These are phyloP conservation scores for Glutinoglossum americanum DNA, from an alignment of 495 filamentous ascomycete species.

Conservation along the genomic window DNA sequence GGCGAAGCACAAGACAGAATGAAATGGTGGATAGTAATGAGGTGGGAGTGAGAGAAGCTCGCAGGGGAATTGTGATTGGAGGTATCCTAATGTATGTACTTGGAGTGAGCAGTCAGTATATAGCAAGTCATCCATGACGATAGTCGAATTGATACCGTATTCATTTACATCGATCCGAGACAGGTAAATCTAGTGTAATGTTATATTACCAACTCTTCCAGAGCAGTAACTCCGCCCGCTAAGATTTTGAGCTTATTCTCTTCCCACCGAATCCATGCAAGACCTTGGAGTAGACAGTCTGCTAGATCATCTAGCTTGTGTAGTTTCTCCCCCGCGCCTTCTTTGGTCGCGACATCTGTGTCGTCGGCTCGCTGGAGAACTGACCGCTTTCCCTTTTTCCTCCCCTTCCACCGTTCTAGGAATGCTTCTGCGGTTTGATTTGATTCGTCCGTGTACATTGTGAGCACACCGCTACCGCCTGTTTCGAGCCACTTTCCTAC, in stretches of 20 bases:
- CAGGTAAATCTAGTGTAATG: too few relatives aligned
- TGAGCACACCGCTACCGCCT: constrained; percentile 3
- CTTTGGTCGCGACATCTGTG: constrained; percentile 6
- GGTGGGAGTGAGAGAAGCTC: too few relatives aligned
- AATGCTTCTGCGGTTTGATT: constrained; percentile 4
- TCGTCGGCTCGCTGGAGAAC: background rate
- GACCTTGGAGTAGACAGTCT: constrained; percentile 70
- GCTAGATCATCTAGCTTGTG: constrained; percentile 78
- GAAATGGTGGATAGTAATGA: too few relatives aligned
- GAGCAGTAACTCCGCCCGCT: constrained; percentile 10
- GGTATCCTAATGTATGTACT: background rate
- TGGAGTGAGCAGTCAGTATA: background rate
- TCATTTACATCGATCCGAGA: too few relatives aligned
- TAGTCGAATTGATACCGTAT: background rate
- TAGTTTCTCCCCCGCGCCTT: constrained; percentile 16
- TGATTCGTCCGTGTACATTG: constrained; percentile 11
- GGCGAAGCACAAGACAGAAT: too few relatives aligned
- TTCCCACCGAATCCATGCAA: constrained; percentile 76
- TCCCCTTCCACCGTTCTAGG: constrained; percentile 1
- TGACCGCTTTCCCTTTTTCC: background rate
- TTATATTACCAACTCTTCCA: background rate
- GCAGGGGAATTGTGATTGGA: too few relatives aligned
- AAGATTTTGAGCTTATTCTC: constrained; percentile 32
- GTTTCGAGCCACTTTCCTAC: constrained; percentile 31
- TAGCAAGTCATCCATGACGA: background rate